A percentile compares a stretch with the other conserved stretches of the same genome.
phyloP scores from a whole-genome alignment of 192 early-diverging fungal species.

The Backusella liffmaniae region DNA sequence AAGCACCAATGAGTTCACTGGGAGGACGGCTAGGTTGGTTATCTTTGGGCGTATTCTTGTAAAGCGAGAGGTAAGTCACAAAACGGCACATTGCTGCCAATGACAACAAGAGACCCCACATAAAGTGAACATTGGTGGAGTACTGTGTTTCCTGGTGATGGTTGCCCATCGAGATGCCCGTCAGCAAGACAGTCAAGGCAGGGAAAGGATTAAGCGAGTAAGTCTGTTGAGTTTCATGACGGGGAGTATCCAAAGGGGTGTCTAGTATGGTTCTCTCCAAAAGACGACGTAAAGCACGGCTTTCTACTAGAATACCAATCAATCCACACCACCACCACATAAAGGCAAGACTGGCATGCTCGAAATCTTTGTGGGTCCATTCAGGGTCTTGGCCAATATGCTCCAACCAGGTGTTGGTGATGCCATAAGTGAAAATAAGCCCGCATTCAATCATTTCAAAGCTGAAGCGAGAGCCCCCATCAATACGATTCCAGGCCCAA shows the following conservation, averaged over 20 bases:
- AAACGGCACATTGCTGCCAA: constrained; percentile 30
- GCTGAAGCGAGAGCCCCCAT: constrained; percentile 26
- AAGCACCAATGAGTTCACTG: constrained; percentile 30
- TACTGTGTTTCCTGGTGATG: constrained; percentile 37
- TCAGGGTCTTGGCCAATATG: constrained; percentile 33
- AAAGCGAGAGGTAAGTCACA: constrained; percentile 30
- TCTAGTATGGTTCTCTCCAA: constrained; percentile 8
- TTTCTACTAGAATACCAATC: constrained; percentile 35
- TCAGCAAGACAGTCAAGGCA: constrained; percentile 33
- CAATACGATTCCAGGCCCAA: constrained; percentile 37
- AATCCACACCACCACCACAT: constrained; percentile 45
- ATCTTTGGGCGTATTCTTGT: constrained; percentile 11
- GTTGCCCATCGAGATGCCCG: constrained; percentile 40
- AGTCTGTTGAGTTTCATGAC: constrained; percentile 13
- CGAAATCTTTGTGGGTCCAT: constrained; percentile 41
- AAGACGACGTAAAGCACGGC: constrained; percentile 21
- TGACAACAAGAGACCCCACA: constrained; percentile 35
- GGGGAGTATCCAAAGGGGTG: neutral
- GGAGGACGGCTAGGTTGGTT: constrained; percentile 27
- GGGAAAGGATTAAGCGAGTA: constrained; percentile 38
- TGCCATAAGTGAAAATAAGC: constrained; percentile 37
- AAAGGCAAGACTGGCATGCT: constrained; percentile 39
- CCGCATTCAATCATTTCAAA: constrained; percentile 38
- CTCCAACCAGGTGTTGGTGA: constrained; percentile 42
- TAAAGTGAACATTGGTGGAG: constrained; percentile 31